Base-by-base conservation (phyloP, 768 basidiomycete species). In the Auricularia heimuer region DNA sequence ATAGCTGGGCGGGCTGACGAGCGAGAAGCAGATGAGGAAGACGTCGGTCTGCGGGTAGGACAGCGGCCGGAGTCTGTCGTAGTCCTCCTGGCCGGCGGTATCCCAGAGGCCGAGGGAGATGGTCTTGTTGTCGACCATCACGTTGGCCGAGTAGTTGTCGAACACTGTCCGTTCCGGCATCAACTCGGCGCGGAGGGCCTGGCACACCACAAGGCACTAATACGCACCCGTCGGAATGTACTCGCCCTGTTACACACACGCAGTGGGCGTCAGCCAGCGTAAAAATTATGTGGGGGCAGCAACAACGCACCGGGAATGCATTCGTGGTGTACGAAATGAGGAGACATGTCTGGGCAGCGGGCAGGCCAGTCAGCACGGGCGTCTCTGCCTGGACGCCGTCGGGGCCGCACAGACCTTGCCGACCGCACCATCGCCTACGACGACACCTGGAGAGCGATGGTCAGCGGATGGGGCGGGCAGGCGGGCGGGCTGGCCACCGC, bases 21-120 rank as follows among this genome's bases (percentile, higher is more conserved):
- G 85, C 61, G 94, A 96, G 81, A 99, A 99, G 77, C 97, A 99
- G 75, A 99, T 95, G 78, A 99, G 82, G 81, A 99, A 99, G 66
- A 99, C 94, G 76, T 99, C 96, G 54, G 97, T 98, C 78, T 98
- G 97, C 33, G 97, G 97, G 79, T 99, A 99, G 68, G 93, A 96
- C 71, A 99, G 84, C 62, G 97, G 97, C 70, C 97, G 88, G 70
- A 99, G 89, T 54, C 97, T 89, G 79, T 96, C 94, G 75, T 96
- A 99, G 80, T 99, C 96, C 77, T 99, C 97, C 78, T 99, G 97
- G 69, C 97, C 97, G 42, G 97, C 97, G n/a, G 97, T 99, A 83
- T 99, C 97, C 97, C 97, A 99, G 65, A 99, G 81, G 62, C 96
- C 96, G 65, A 98, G 86, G 67, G 94, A 97, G 73, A 98, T 95